A percentile compares a stretch with the other conserved stretches of the same genome.
These are phyloP conservation scores for Hymenoscyphus albidus DNA, from an alignment of 2,329 filamentous ascomycete genomes.

Conservation along the genomic window DNA sequence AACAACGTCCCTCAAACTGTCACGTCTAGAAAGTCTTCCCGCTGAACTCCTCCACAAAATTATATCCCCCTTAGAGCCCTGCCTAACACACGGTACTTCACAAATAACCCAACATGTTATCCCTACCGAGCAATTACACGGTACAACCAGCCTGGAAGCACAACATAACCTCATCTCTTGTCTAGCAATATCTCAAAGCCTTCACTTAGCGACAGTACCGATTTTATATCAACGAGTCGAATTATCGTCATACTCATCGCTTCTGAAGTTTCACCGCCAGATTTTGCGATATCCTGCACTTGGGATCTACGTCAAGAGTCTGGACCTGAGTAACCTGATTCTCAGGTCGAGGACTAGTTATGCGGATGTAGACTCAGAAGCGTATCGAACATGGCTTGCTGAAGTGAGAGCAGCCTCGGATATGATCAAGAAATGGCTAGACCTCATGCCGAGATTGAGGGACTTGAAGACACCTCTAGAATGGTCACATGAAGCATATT, in stretches of 20 bases:
- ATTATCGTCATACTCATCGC: background rate
- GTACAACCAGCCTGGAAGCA: background rate
- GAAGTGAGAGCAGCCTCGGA: background rate
- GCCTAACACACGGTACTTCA: background rate
- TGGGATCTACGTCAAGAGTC: background rate
- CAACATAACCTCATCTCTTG: constrained; percentile 1
- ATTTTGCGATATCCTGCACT: background rate
- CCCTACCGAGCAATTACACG: background rate
- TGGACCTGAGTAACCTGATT: background rate
- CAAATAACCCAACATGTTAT: constrained; percentile 1
- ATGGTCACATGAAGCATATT: background rate
- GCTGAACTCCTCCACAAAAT: constrained; percentile 7
- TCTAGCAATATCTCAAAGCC: background rate
- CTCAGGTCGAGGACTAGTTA: background rate
- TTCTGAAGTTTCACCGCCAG: background rate
- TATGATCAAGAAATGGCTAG: background rate
- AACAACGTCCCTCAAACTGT: background rate
- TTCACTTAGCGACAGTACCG: constrained; percentile 2
- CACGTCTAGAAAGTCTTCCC: constrained; percentile 6
- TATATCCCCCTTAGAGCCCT: constrained; percentile 2
- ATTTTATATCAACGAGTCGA: constrained; percentile 2
- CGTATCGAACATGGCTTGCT: background rate
- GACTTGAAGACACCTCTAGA: background rate
- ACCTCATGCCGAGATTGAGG: constrained; percentile 3
- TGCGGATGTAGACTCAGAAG: background rate